Evolutionary conservation across 179 eudicot species (phyloP), one percentile per base, ranked within the genome.

Genomic region (Silene vulgaris): DNA sequence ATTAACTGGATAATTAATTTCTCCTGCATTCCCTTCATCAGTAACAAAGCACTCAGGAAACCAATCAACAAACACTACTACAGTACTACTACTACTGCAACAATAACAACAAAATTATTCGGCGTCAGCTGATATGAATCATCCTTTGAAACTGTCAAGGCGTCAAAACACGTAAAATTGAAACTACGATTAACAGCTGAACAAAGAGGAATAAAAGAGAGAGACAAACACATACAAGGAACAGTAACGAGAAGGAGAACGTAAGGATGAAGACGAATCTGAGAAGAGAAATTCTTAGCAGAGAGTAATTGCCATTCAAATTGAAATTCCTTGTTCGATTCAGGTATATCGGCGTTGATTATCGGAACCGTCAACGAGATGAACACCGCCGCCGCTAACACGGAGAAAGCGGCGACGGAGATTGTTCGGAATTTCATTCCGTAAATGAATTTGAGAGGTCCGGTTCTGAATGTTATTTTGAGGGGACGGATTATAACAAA

Each of bases 211-310:
- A 7, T 6, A 19, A 12, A 2, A 23, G 13, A 43, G 35, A 61
- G 7, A 37, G 14, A 72, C 29, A 52, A 67, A 68, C 65, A 45
- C 66, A 61, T 48, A 93, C 97, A 93, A 21, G 98, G 97, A 20
- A 93, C 88, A 5, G 98, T 88, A 73, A 91, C 88, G 65, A 93
- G 28, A 43, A 93, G 84, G 45, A 93, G 84, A 66, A 87, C 37
- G 65, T 87, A 85, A 70, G 90, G 87, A 52, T 93, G 85, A 74
- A 82, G 85, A 37, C 82, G 87, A 80, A 91, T 91, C 84, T 87
- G 90, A 45, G 90, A 80, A 2, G 97, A 86, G 80, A 85, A 93
- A 80, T 93, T 93, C n/a, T 65, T 73, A 57, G 83, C 82, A 1
- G 91, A 82, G 60, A 93, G 82, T 30, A 84, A 73, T 82, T 82